Evolutionary conservation across 208 protist genomes (phyloP).

Genomic region (Herpetomonas samuelpessoai): DNA sequence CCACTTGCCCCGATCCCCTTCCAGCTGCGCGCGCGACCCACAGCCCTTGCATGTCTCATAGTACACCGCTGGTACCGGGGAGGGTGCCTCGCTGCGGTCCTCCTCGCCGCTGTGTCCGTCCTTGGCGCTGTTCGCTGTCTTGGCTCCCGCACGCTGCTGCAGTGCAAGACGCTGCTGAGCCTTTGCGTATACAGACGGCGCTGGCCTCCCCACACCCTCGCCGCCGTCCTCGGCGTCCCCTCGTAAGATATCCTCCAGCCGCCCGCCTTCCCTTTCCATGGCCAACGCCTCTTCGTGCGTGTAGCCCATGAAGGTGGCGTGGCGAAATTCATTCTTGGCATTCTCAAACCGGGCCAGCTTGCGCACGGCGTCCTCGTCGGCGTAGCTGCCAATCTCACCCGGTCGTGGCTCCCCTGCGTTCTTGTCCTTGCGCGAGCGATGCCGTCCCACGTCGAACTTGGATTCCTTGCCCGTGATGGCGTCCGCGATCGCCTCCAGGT

Average conservation of each 20-base stretch:
- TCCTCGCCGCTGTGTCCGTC: not conserved
- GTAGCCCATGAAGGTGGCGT: slow-evolving; percentile 76
- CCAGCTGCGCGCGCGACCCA: slow-evolving; percentile 33
- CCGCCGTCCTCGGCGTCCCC: slow-evolving; percentile 15
- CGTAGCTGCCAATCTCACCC: slow-evolving; percentile 72
- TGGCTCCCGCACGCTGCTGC: not conserved
- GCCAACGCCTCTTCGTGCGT: slow-evolving; percentile 69
- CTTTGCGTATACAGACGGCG: not conserved
- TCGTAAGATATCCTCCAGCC: slow-evolving; percentile 52
- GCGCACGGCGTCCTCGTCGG: slow-evolving; percentile 56
- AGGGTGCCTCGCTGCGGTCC: not conserved
- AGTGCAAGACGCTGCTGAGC: slow-evolving; percentile 2
- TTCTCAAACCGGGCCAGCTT: slow-evolving; percentile 60
- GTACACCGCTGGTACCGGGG: slow-evolving; percentile 15
- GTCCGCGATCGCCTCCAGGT: slow-evolving; percentile 54
- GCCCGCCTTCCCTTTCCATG: slow-evolving; percentile 26
- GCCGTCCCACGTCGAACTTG: slow-evolving; percentile 61
- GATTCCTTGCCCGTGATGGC: slow-evolving; percentile 52
- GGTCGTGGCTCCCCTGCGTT: slow-evolving; percentile 26
- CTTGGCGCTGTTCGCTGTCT: not conserved
- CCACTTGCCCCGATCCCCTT: slow-evolving; percentile 51
- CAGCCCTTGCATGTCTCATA: slow-evolving; percentile 72
- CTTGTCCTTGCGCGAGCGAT: slow-evolving; percentile 21
- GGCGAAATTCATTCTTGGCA: slow-evolving; percentile 81
- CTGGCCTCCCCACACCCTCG: not conserved